Evolutionary conservation across 1,284 basidiomycete species (phyloP).

Genomic region (Puccinia polysora): DNA sequence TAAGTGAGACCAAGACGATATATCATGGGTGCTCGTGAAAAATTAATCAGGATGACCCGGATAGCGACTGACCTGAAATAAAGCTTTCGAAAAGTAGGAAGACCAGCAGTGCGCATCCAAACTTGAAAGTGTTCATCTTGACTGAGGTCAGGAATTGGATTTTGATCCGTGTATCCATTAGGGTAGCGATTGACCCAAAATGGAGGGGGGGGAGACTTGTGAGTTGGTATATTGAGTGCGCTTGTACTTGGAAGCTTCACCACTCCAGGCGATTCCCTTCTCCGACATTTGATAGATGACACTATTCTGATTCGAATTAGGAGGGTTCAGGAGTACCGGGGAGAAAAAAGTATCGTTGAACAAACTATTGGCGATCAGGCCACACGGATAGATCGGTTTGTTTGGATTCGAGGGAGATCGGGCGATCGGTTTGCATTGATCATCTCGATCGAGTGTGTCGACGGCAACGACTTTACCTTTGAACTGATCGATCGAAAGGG

Average conservation of each 20-base stretch:
- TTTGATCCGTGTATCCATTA: slow-evolving; percentile 65
- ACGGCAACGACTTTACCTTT: slow-evolving; percentile 65
- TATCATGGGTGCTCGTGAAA: not conserved
- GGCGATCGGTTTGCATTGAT: slow-evolving; percentile 86
- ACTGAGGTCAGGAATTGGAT: slow-evolving; percentile 70
- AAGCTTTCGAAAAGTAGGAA: slow-evolving; percentile 93
- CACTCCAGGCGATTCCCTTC: slow-evolving; percentile 85
- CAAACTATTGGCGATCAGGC: slow-evolving; percentile 93
- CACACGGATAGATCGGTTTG: slow-evolving; percentile 82
- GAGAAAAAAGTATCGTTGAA: slow-evolving; percentile 89
- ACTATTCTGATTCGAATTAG: slow-evolving; percentile 53
- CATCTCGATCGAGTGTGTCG: slow-evolving; percentile 60
- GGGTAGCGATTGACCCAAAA: slow-evolving; percentile 77
- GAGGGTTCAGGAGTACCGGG: slow-evolving; percentile 62
- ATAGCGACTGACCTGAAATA: slow-evolving; percentile 59
- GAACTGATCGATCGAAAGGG: slow-evolving; percentile 77
- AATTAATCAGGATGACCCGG: not conserved
- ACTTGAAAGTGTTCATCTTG: slow-evolving; percentile 93
- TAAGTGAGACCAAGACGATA: too few species aligned
- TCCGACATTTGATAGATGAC: slow-evolving; percentile 69
- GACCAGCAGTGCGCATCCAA: slow-evolving; percentile 97
- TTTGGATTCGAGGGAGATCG: slow-evolving; percentile 54
- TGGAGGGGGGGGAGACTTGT: slow-evolving; percentile 80
- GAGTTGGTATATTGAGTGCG: slow-evolving; percentile 49
- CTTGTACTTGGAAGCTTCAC: slow-evolving; percentile 81